Conservation (phyloP, 1,139 yeast genomes). For the Yamadazyma jaroonii region DNA sequence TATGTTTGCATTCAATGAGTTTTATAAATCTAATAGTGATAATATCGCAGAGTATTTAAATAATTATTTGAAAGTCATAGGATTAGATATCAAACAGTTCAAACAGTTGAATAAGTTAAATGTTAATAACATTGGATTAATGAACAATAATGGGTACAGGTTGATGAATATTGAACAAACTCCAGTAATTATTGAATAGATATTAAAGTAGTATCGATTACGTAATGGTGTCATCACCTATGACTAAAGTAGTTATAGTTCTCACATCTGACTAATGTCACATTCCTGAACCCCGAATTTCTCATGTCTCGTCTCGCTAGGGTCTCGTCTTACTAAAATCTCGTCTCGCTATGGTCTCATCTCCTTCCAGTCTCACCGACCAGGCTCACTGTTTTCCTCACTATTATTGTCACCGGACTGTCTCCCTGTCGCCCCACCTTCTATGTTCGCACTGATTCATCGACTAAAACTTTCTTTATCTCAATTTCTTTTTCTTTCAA, state of each 20-base stretch:
- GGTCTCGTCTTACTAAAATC: too few species aligned
- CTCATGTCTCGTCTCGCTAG: too few species aligned
- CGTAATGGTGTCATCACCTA: too few species aligned
- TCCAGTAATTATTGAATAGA: neutral
- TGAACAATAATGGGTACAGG: neutral
- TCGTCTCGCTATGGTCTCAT: too few species aligned
- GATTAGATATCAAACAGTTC: conserved; percentile 1
- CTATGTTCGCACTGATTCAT: neutral
- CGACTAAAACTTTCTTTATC: conserved; percentile 1
- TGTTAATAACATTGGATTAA: conserved; percentile 3
- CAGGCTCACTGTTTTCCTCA: too few species aligned
- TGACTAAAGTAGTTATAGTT: too few species aligned
- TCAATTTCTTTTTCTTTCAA: conserved; percentile 1
- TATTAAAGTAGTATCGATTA: too few species aligned
- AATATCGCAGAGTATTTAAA: conserved; percentile 5
- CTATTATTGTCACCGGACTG: too few species aligned
- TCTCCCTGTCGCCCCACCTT: neutral
- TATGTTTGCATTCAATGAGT: neutral
- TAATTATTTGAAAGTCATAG: neutral
- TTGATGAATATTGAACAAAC: neutral
- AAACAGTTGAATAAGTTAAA: neutral
- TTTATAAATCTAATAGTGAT: conserved; percentile 5
- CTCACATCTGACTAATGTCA: too few species aligned
- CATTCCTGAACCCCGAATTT: too few species aligned
- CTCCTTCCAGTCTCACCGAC: too few species aligned